These are phyloP conservation scores for Boletus subcaerulescens DNA, from an alignment of 768 basidiomycete species.

Conservation along the genomic window DNA sequence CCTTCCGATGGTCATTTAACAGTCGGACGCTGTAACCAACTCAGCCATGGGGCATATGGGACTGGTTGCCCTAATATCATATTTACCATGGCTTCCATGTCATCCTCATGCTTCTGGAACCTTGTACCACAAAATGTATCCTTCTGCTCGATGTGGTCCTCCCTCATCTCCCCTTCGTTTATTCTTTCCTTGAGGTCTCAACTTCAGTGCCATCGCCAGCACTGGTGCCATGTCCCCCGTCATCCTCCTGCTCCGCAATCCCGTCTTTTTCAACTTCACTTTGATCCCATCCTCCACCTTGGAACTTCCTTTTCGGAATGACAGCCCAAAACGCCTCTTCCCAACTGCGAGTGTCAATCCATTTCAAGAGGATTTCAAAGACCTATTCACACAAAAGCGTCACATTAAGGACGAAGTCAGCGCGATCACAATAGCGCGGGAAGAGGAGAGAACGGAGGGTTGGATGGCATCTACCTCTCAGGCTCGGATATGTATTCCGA, in stretches of 20 bases:
- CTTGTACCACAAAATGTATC: no score
- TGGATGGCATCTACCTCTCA: not conserved
- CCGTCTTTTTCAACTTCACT: constrained; percentile 7
- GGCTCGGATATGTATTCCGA: not conserved
- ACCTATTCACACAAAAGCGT: constrained; percentile 38
- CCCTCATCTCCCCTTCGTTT: no score
- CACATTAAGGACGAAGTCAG: constrained; percentile 1
- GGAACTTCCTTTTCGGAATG: constrained; percentile 90
- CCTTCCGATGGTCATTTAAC: constrained; percentile 45
- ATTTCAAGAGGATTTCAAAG: constrained; percentile 87
- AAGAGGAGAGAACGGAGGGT: not conserved
- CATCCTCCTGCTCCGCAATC: not conserved
- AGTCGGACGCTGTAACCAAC: constrained; percentile 52
- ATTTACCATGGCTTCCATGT: no score
- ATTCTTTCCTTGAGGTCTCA: not conserved
- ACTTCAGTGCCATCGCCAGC: not conserved
- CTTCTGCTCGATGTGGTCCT: no score
- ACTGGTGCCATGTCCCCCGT: not conserved
- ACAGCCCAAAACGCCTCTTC: constrained; percentile 81
- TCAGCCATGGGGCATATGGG: constrained; percentile 47
- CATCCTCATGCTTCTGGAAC: no score
- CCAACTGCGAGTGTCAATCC: constrained; percentile 87
- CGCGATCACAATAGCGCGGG: not conserved
- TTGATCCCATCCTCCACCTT: constrained; percentile 28
- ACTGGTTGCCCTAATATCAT: no score